Base-by-base conservation (phyloP, 2,329 filamentous ascomycete genomes). In the Aspergillus phoenicis region DNA sequence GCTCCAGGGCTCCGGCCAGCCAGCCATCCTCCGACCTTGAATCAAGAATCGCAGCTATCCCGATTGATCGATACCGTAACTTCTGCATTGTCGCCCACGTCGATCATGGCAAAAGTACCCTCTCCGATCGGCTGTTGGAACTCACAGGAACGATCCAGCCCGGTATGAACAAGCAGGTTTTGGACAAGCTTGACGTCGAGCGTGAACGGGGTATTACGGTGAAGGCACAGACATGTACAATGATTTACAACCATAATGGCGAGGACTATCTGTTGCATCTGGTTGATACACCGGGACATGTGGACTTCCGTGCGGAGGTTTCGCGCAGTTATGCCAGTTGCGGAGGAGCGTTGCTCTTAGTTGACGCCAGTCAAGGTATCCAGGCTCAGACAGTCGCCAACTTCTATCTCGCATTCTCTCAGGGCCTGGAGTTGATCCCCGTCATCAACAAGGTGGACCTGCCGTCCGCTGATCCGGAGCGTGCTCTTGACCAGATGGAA, bases 21-120 rank as follows among this genome's bases (percentile, higher is more conserved):
- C 71, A 73, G 56, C 64, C 68, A 0, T 66, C 74, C 5, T 73
- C 82, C n/a, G 82, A 84, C 24, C 80, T 89, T 22, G 87, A 89
- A 73, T 78, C 81, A 60, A 82, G 87, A 52, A 83, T 84, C 38
- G 73, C 78, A 4, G 76, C 75, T 4, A 83, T 84, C 56, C 82
- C 82, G 7, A 77, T 84, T 57, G 81, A 83, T 39, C 77, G 81
- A 39, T 84, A 85, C 71, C 89, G 95, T 64, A 99, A 99, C 77
- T 99, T 99, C 77, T 99, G 95, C 78, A 98, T 99, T 71, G 94
- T 99, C 55, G 95, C 95, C 8, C 95, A 99, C 76, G 96, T 99
- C 74, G 95, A 99, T 76, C 95, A 99, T 87, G 95, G 95, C 71
- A 99, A 99, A 79, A 96, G 91, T 74, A 99, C 95, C 4, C 87